Percentiles rank a stretch among this genome's conserved stretches.
Conservation (phyloP, 2,329 filamentous ascomycete genomes). For the Penicillium psychrosexuale region DNA sequence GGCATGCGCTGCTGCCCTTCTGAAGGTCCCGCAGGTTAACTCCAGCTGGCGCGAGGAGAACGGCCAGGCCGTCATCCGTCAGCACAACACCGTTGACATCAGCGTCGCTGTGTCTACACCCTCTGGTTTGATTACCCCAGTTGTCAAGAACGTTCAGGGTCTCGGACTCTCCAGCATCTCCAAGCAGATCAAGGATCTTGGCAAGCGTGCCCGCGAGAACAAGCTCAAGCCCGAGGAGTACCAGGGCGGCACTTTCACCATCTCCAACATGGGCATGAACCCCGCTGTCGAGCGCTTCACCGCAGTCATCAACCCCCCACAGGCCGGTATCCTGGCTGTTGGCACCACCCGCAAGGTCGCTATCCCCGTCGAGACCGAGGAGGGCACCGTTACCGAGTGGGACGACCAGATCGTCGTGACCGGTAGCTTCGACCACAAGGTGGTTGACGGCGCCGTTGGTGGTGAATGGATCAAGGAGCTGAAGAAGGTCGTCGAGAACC, state of each 20-base stretch:
- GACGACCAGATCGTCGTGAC: conserved; percentile 97
- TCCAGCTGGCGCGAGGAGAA: conserved; percentile 82
- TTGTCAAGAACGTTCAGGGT: conserved; percentile 83
- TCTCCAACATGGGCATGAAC: conserved; percentile 99
- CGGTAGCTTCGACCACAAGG: conserved; percentile 97
- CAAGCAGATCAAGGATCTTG: conserved; percentile 86
- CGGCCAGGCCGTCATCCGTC: conserved; percentile 75
- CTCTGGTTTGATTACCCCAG: conserved; percentile 91
- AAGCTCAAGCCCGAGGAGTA: conserved; percentile 99
- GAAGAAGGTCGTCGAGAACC: conserved; percentile 98
- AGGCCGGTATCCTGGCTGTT: conserved; percentile 91
- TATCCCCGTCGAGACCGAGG: conserved; percentile 77
- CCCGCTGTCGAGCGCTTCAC: conserved; percentile 92
- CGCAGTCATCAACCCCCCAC: conserved; percentile 97
- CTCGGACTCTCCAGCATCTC: conserved; percentile 89
- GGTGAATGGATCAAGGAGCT: conserved; percentile 95
- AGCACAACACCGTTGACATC: conserved; percentile 90
- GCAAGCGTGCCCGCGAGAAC: conserved; percentile 90
- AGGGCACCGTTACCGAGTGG: conserved; percentile 78
- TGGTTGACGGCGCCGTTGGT: conserved; percentile 92
- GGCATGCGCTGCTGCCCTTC: conserved; percentile 80
- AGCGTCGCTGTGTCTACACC: conserved; percentile 94
- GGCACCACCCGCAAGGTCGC: conserved; percentile 96
- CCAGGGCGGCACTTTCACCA: conserved; percentile 98
- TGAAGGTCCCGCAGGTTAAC: conserved; percentile 94